Evolutionary conservation across 2,329 filamentous ascomycete species (phyloP).

Genomic region (Cytospora paraplurivora): DNA sequence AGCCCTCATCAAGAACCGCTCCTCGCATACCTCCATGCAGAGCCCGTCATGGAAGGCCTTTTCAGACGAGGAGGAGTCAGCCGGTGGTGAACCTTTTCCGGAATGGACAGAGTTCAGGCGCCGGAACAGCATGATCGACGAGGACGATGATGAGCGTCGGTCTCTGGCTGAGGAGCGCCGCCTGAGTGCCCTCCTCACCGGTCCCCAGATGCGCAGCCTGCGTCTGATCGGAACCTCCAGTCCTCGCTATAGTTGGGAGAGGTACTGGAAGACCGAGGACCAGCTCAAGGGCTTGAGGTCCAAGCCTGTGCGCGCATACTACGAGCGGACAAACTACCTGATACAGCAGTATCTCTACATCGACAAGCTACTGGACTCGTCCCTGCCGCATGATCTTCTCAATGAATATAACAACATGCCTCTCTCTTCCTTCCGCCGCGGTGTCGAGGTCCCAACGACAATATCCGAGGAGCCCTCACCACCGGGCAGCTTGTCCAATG

Average conservation of each 20-base stretch:
- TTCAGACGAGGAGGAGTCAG: conserved; percentile 27
- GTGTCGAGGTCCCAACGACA: conserved; percentile 67
- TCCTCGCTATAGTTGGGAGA: conserved; percentile 81
- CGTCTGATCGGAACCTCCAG: conserved; percentile 87
- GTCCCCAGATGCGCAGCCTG: conserved; percentile 78
- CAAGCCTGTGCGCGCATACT: conserved; percentile 73
- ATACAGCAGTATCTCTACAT: conserved; percentile 94
- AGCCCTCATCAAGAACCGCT: conserved; percentile 52
- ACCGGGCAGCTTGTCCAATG: conserved; percentile 36
- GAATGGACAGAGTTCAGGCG: conserved; percentile 30
- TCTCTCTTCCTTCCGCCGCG: conserved; percentile 54
- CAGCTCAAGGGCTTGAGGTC: conserved; percentile 72
- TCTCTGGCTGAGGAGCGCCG: conserved; percentile 57
- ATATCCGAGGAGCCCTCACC: conserved; percentile 68
- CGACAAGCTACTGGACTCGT: conserved; percentile 85
- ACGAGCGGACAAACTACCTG: conserved; percentile 84
- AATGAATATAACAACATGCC: conserved; percentile 79
- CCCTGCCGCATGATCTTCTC: conserved; percentile 86
- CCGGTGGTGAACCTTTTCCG: conserved; percentile 14
- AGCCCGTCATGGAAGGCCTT: conserved; percentile 20
- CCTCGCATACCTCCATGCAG: conserved; percentile 33
- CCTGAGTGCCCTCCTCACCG: conserved; percentile 60
- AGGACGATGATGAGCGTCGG: conserved; percentile 47
- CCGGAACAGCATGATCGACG: conserved; percentile 26
- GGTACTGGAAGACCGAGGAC: conserved; percentile 81